phyloP scores from a whole-genome alignment of 2,329 filamentous ascomycete species.

The Paecilomyces formosus region DNA sequence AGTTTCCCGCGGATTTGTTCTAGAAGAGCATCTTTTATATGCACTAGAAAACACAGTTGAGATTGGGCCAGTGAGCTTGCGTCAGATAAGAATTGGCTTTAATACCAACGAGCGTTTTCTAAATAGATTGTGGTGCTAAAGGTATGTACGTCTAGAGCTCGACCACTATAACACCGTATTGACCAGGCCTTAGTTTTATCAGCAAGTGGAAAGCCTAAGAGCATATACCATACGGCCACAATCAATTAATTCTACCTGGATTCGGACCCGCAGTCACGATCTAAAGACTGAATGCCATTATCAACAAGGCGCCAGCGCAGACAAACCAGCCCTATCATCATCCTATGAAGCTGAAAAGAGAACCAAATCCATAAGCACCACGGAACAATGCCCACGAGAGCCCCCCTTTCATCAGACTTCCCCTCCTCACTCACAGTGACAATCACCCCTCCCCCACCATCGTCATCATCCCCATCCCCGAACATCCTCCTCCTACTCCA shows the following conservation, averaged over 20 bases:
- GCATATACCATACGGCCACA: not conserved
- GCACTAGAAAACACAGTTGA: not conserved
- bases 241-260: not conserved
- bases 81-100: too few species aligned
- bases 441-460: slow-evolving; percentile 37
- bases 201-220: not conserved
- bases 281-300: not conserved
- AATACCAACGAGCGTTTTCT: not conserved
- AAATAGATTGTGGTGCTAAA: not conserved
- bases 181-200: not conserved
- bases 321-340: not conserved
- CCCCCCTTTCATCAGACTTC: slow-evolving; percentile 40
- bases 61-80: not conserved
- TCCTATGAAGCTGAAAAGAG: not conserved
- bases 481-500: slow-evolving; percentile 77
- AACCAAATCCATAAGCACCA: slow-evolving; percentile 2
- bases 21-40: not conserved
- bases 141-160: not conserved
- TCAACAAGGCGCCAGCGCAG: not conserved
- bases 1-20: not conserved
- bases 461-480: slow-evolving; percentile 41
- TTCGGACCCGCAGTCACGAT: not conserved
- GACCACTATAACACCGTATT: not conserved
- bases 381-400: slow-evolving; percentile 23
- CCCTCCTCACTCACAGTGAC: slow-evolving; percentile 33